These are phyloP conservation scores for Shiraia sp. DNA, from an alignment of 2,329 filamentous ascomycete genomes.

Conservation along the genomic window DNA sequence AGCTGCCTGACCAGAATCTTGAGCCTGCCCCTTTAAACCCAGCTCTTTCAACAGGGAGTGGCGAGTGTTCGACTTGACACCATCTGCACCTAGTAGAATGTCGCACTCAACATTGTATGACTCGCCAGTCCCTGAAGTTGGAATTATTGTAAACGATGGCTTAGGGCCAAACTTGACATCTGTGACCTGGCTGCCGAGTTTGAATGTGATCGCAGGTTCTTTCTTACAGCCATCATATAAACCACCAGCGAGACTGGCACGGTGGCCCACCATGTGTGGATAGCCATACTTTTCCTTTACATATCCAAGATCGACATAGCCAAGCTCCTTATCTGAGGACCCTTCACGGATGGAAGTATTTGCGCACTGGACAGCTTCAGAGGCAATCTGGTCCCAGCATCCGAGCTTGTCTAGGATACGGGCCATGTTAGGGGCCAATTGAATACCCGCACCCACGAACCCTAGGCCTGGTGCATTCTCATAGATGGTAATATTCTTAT, in stretches of 20 bases:
- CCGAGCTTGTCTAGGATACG: conserved; percentile 73
- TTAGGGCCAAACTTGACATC: conserved; percentile 61
- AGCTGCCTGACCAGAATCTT: conserved; percentile 74
- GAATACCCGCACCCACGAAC: conserved; percentile 84
- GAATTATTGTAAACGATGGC: conserved; percentile 63
- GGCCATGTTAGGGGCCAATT: conserved; percentile 81
- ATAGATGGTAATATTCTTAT: conserved; percentile 73
- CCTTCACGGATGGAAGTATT: conserved; percentile 77
- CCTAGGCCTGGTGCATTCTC: conserved; percentile 74
- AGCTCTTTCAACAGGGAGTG: conserved; percentile 59
- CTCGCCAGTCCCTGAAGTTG: conserved; percentile 55
- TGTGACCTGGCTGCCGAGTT: conserved; percentile 64
- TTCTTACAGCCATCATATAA: conserved; percentile 74
- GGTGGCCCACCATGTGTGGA: conserved; percentile 80
- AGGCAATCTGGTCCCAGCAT: conserved; percentile 71
- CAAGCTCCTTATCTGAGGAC: conserved; percentile 68
- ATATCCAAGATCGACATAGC: conserved; percentile 70
- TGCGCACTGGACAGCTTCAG: conserved; percentile 70
- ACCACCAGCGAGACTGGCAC: conserved; percentile 69
- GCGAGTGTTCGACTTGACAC: conserved; percentile 53
- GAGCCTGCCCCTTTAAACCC: conserved; percentile 58
- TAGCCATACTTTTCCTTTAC: conserved; percentile 71
- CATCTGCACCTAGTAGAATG: conserved; percentile 52
- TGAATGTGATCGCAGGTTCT: conserved; percentile 64
- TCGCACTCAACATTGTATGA: conserved; percentile 57